Evolutionary conservation across 371 early-diverging fungal genomes (phyloP).

Genomic region (Mucor piriformis): DNA sequence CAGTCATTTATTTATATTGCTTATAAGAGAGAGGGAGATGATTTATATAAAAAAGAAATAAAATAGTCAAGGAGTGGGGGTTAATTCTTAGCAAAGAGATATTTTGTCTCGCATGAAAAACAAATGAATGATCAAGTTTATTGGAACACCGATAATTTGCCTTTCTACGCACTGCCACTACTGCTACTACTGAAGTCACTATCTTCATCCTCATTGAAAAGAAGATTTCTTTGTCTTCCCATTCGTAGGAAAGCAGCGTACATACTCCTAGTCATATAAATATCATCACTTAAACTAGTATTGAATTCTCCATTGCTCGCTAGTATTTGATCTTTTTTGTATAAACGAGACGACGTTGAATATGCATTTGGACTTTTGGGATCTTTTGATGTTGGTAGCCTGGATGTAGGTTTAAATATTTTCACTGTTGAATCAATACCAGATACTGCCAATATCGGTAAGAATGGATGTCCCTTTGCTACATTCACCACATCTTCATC

Average conservation of each 20-base stretch:
- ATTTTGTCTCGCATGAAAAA: background rate
- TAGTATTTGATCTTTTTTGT: constrained; percentile 35
- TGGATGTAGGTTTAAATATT: constrained; percentile 64
- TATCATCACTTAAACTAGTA: constrained; percentile 9
- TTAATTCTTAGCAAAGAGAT: background rate
- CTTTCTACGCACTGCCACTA: background rate
- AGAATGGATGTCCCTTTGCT: constrained; percentile 53
- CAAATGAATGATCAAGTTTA: background rate
- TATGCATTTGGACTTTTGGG: constrained; percentile 32
- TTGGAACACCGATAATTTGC: background rate
- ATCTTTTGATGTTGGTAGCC: constrained; percentile 30
- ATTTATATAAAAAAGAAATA: background rate
- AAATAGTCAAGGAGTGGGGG: background rate
- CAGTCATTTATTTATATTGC: constrained; percentile 14
- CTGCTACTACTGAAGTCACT: background rate
- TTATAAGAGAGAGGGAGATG: background rate
- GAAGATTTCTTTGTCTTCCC: background rate
- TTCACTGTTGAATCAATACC: constrained; percentile 81
- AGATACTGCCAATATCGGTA: constrained; percentile 55
- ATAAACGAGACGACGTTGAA: constrained; percentile 40
- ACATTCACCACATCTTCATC: constrained; percentile 71
- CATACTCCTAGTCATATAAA: constrained; percentile 31
- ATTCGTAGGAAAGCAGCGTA: constrained; percentile 24
- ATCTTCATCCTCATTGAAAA: background rate
- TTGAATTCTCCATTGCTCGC: constrained; percentile 25